Base-by-base conservation (phyloP, 257 asterid genomes). In the Vinca minor region DNA sequence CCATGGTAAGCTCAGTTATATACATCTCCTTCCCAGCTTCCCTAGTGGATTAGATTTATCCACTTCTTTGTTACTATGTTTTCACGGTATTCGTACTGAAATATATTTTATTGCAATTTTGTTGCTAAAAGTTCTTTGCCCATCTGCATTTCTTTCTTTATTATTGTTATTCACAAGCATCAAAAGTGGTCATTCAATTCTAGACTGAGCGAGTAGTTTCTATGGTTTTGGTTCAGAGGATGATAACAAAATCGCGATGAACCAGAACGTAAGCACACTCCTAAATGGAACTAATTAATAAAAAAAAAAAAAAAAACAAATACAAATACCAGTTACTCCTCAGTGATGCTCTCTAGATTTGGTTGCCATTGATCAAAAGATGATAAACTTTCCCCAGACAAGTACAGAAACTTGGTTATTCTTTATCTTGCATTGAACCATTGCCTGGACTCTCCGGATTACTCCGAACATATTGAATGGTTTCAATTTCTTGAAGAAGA, bases 391-490 rank as follows among this genome's bases (percentile, higher is more conserved):
- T 54, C 18, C 67, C 18, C 41, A 72, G 65, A 32, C 59, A 59
- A 21, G 59, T 38, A 64, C 69, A 73, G 53, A 71, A 76, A 45
- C 46, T 49, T 53, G 36, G 32, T 11, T 4, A 26, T 53, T 13
- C 34, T 6, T 48, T 50, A 1, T 3, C 32, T 25, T 9, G 32
- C 12, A 21, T 12, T 23, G 3, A 0, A 23, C 63, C 57, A 42
- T 38, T 23, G 10, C 42, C 8, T 77, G 21, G 70, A 83, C 82
- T 67, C 90, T 63, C 60, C 15, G 38, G 7, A 4, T n/a, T 47
- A 10, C 0, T 53, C 20, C 50, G 54, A 25, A 21, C 7, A 47
- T 47, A 18, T n/a, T 38, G 45, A 49, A 20, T 39, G 58, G 36
- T 36, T 45, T n/a, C n/a, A n/a, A n/a, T n/a, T n/a, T 59, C 71